Evolutionary conservation across 768 basidiomycete species (phyloP).

Genomic region (Auriculariales sp.): DNA sequence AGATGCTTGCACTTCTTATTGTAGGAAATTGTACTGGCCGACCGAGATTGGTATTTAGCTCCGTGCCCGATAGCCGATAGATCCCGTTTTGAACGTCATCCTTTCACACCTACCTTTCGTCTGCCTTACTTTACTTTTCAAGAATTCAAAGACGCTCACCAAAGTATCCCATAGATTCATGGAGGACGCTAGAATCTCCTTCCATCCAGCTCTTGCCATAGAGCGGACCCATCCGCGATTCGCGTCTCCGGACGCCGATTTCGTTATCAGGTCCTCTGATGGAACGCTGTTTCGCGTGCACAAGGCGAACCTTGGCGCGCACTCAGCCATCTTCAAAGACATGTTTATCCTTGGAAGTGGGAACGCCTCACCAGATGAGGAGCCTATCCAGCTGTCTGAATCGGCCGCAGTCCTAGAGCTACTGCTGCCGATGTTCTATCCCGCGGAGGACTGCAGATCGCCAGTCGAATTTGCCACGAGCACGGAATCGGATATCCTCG

Average conservation of each 20-base stretch:
- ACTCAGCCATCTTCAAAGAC: background rate
- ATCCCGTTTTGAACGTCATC: no score
- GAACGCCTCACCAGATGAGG: background rate
- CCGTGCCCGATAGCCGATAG: no score
- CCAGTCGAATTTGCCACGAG: background rate
- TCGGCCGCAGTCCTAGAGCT: background rate
- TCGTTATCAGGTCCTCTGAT: background rate
- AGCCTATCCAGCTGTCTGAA: background rate
- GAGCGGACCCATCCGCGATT: background rate
- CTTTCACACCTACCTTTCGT: no score
- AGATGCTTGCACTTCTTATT: no score
- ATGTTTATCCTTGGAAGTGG: background rate
- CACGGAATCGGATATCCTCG: background rate
- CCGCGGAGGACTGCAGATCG: background rate
- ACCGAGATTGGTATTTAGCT: no score
- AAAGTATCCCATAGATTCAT: no score
- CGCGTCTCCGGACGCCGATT: background rate
- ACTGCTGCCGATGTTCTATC: background rate
- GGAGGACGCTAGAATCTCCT: no score
- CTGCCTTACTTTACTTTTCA: no score
- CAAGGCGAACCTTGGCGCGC: background rate
- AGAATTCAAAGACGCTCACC: no score
- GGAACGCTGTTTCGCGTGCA: background rate
- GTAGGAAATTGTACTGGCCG: no score
- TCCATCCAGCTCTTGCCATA: no score